Evolutionary conservation across 2,329 filamentous ascomycete genomes (phyloP), one percentile per base, ranked within the genome.

Genomic region (Fusarium haematococcum): DNA sequence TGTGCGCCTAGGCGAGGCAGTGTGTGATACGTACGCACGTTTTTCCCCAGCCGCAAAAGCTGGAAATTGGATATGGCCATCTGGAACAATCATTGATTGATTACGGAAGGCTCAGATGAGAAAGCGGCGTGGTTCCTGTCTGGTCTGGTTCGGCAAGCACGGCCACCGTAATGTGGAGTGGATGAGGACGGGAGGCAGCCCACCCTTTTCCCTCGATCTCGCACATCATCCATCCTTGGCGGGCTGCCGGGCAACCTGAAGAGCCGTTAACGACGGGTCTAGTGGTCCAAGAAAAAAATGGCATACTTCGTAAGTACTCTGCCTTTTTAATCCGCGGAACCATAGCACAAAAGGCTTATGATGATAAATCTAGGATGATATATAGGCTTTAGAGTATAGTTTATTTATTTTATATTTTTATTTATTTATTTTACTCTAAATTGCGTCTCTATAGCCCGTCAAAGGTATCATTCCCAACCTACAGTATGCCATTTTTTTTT

Each of bases 191-290:
- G 65, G 72, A 75, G 72, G 72, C 72, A 75, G 72, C 72, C 72
- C 72, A 67, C 50, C 50, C 50, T 54, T 54, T 32, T 52, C 50
- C 60, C 20, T 8, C 43, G 37, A 63, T 69, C 32, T 39, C 25
- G 23, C 41, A 62, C 71, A 67, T 69, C 50, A 64, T 56, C 35
- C 59, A 75, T 67, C 63, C 62, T 75, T 75, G 73, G 73, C 73
- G 63, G 73, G 67, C 67, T 74, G 70, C 73, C 50, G 45, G 67
- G 73, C 73, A 75, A 75, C 72, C 33, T 70, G 63, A 52, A 50
- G 41, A 32, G 65, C 45, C 71, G 62, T 73, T 74, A 69, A 75
- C 61, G 73, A 39, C 62, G 25, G 20, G 20, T 20, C 20, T 20
- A 20, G 20, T 20, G 20, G 20, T 20, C 20, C 20, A 20, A 20